A percentile compares a stretch with the other conserved stretches of the same genome.
phyloP scores from a whole-genome alignment of 768 basidiomycete genomes.

The Coprinellus aureogranulatus region DNA sequence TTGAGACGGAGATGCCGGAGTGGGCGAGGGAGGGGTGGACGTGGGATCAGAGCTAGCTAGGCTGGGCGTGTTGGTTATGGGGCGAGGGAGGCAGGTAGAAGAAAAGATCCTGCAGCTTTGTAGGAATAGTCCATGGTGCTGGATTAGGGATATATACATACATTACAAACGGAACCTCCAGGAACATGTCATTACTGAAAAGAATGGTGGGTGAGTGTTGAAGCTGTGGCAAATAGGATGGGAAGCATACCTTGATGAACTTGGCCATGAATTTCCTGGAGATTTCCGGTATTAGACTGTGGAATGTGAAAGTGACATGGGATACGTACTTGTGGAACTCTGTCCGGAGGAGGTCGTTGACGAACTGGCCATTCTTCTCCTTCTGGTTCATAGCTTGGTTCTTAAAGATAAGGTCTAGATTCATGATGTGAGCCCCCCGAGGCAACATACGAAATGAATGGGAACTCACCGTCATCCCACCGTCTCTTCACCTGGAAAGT shows the following conservation, averaged over 20 bases:
- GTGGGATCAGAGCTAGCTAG: constrained; percentile 48
- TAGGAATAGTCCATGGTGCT: background rate
- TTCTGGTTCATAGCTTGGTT: constrained; percentile 82
- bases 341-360: constrained; percentile 92
- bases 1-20: constrained; percentile 82
- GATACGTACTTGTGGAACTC: constrained; percentile 84
- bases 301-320: background rate
- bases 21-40: constrained; percentile 81
- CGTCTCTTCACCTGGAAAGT: constrained; percentile 89
- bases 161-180: background rate
- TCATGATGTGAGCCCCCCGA: background rate
- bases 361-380: constrained; percentile 74
- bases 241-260: constrained; percentile 69
- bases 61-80: background rate
- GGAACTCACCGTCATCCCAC: constrained; percentile 85
- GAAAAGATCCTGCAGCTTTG: background rate
- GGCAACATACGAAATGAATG: background rate
- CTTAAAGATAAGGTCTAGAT: constrained; percentile 91
- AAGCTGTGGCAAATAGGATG: background rate
- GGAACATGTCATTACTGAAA: constrained; percentile 4
- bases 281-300: constrained; percentile 7
- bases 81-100: background rate
- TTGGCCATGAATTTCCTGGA: constrained; percentile 87
- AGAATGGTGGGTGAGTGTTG: background rate
- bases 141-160: constrained; percentile 10